These are phyloP conservation scores for Lactifluus echinatus DNA, from an alignment of 768 basidiomycete genomes.

Conservation along the genomic window DNA sequence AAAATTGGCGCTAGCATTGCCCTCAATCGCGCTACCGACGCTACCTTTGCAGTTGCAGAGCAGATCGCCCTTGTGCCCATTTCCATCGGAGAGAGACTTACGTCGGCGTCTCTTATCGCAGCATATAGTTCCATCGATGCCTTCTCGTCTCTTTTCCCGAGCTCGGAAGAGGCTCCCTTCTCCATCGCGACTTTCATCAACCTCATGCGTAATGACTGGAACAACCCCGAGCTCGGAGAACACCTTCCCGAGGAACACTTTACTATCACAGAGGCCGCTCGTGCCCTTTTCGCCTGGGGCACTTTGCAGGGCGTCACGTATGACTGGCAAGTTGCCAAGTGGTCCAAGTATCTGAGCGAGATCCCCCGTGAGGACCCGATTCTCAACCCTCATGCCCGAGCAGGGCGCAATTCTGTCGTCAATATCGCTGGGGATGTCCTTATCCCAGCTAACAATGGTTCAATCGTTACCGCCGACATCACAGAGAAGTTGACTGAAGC, in stretches of 20 bases:
- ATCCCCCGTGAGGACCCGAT: constrained; percentile 49
- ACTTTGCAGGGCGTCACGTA: constrained; percentile 74
- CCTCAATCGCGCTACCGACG: constrained; percentile 49
- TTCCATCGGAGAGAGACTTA: constrained; percentile 65
- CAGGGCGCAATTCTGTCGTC: constrained; percentile 40
- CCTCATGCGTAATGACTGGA: constrained; percentile 75
- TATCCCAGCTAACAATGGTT: constrained; percentile 56
- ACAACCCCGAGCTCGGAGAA: constrained; percentile 41
- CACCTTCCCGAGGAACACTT: constrained; percentile 51
- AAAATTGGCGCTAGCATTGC: constrained; percentile 47
- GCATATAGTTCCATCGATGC: constrained; percentile 71
- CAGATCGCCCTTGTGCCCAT: constrained; percentile 68
- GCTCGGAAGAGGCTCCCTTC: constrained; percentile 72
- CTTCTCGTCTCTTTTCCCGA: constrained; percentile 62
- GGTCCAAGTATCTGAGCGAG: constrained; percentile 59
- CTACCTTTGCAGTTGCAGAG: constrained; percentile 58
- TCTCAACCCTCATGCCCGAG: constrained; percentile 16
- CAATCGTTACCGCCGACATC: constrained; percentile 75
- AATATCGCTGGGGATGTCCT: constrained; percentile 68
- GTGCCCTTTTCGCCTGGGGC: constrained; percentile 72
- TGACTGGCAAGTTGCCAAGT: constrained; percentile 66
- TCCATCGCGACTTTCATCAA: constrained; percentile 72
- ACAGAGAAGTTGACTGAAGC: constrained; percentile 41
- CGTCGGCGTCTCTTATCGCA: constrained; percentile 63
- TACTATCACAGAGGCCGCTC: constrained; percentile 55